A percentile compares a stretch with the other conserved stretches of the same genome.
Evolutionary conservation across 1,284 basidiomycete species (phyloP).

Genomic region (Hymenochaete sp.): DNA sequence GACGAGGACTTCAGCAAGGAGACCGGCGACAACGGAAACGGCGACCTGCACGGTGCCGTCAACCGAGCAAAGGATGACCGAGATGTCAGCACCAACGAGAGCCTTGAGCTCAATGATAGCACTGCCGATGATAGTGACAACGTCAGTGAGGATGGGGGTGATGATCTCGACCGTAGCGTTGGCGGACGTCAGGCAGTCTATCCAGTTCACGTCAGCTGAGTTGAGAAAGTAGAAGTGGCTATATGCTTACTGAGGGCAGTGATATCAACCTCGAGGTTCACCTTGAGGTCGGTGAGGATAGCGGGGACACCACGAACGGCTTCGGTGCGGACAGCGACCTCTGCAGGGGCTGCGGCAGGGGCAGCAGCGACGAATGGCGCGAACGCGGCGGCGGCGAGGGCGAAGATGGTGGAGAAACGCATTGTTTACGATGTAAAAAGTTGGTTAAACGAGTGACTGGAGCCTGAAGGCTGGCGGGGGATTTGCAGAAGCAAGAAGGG

Average conservation of each 20-base stretch:
- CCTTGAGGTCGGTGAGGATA: constrained; percentile 15
- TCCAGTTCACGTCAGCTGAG: not conserved
- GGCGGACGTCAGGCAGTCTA: constrained; percentile 8
- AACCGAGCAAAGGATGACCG: constrained; percentile 11
- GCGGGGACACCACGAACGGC: constrained; percentile 5
- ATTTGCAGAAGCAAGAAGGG: not conserved
- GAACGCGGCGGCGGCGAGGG: constrained; percentile 14
- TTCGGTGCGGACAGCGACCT: not conserved
- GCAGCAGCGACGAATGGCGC: constrained; percentile 10
- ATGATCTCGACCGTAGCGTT: constrained; percentile 11
- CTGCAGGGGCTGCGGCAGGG: not conserved
- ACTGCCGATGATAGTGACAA: constrained; percentile 8
- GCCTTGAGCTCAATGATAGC: constrained; percentile 15
- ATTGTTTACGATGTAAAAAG: constrained; percentile 9
- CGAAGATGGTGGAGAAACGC: constrained; percentile 13
- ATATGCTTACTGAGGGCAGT: constrained; percentile 7
- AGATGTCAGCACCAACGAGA: constrained; percentile 14
- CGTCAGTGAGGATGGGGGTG: constrained; percentile 9
- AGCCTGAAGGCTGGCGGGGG: not conserved
- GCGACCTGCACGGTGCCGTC: constrained; percentile 12
- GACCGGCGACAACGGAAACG: constrained; percentile 11
- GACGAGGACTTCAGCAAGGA: constrained; percentile 14
- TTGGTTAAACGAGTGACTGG: constrained; percentile 15
- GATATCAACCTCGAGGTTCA: not conserved
- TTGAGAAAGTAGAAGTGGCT: too few relatives aligned